A percentile compares a stretch with the other conserved stretches of the same genome.
Conservation (phyloP, 2,329 filamentous ascomycete genomes). For the Fusarium siculi region DNA sequence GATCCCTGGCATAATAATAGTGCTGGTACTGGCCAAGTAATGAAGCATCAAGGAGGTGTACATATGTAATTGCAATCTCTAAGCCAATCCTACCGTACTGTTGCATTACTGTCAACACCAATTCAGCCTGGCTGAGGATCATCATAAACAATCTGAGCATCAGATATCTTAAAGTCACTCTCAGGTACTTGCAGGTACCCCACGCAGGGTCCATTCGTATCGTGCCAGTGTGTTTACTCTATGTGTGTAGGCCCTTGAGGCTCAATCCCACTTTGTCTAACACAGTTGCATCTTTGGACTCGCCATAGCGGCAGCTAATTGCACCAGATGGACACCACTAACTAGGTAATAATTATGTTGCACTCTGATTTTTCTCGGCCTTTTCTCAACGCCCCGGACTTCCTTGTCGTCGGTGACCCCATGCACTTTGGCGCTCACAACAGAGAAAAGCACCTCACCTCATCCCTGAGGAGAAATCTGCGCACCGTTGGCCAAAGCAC, state of each 20-base stretch:
- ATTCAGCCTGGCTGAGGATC: slow-evolving; percentile 12
- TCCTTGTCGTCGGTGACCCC: slow-evolving; percentile 22
- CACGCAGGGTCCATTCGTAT: slow-evolving; percentile 8
- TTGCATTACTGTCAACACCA: slow-evolving; percentile 8
- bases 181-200: slow-evolving; percentile 19
- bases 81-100: slow-evolving; percentile 18
- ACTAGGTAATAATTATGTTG: background rate
- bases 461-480: slow-evolving; percentile 23
- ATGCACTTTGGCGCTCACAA: slow-evolving; percentile 11
- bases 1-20: slow-evolving; percentile 13
- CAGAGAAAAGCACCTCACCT: slow-evolving; percentile 12
- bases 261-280: slow-evolving; percentile 24
- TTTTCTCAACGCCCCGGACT: slow-evolving; percentile 21
- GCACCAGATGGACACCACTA: slow-evolving; percentile 18
- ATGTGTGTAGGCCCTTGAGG: background rate
- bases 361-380: slow-evolving; percentile 17
- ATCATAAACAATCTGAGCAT: background rate
- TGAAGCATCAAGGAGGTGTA: slow-evolving; percentile 10
- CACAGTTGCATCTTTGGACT: slow-evolving; percentile 10
- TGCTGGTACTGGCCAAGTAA: background rate
- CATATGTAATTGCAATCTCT: slow-evolving; percentile 6
- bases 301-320: slow-evolving; percentile 37
- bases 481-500: slow-evolving; percentile 35
- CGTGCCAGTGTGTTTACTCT: background rate
- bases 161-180: slow-evolving; percentile 21